A percentile compares a stretch with the other conserved stretches of the same genome.
phyloP scores from a whole-genome alignment of 768 basidiomycete species.

The Xerocomus brunneocitrinus region DNA sequence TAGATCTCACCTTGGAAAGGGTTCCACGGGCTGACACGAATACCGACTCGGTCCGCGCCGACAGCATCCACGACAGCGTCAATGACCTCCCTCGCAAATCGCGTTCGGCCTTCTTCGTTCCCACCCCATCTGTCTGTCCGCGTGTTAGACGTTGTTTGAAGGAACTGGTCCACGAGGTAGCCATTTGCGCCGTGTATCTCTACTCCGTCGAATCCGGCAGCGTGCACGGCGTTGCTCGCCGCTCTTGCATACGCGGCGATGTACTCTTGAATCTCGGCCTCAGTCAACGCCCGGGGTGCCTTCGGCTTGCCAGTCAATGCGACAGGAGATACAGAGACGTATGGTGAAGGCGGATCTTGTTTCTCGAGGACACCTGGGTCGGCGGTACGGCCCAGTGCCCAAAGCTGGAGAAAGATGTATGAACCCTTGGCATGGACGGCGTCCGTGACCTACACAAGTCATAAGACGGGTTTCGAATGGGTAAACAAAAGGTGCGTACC shows the following conservation, averaged over 20 bases:
- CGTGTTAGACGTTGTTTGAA: slow-evolving; percentile 51
- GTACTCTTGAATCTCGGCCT: slow-evolving; percentile 32
- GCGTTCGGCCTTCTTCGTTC: slow-evolving; percentile 51
- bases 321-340: slow-evolving; percentile 34
- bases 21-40: slow-evolving; percentile 58
- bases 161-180: slow-evolving; percentile 57
- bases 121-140: slow-evolving; percentile 69
- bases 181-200: slow-evolving; percentile 42
- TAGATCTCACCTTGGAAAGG: slow-evolving; percentile 32
- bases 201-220: slow-evolving; percentile 45
- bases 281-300: slow-evolving; percentile 18
- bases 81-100: slow-evolving; percentile 54
- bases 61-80: slow-evolving; percentile 48
- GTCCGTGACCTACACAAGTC: slow-evolving; percentile 42
- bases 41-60: slow-evolving; percentile 48
- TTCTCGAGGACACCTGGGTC: slow-evolving; percentile 27
- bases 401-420: slow-evolving; percentile 45
- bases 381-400: slow-evolving; percentile 55
- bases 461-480: neutral
- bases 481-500: slow-evolving; percentile 16
- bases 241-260: slow-evolving; percentile 29
- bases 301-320: slow-evolving; percentile 11
- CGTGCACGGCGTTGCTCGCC: slow-evolving; percentile 31
- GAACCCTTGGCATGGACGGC: slow-evolving; percentile 53
- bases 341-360: slow-evolving; percentile 29